phyloP scores from a whole-genome alignment of 2,329 filamentous ascomycete species.

The Ampelomyces quisqualis region DNA sequence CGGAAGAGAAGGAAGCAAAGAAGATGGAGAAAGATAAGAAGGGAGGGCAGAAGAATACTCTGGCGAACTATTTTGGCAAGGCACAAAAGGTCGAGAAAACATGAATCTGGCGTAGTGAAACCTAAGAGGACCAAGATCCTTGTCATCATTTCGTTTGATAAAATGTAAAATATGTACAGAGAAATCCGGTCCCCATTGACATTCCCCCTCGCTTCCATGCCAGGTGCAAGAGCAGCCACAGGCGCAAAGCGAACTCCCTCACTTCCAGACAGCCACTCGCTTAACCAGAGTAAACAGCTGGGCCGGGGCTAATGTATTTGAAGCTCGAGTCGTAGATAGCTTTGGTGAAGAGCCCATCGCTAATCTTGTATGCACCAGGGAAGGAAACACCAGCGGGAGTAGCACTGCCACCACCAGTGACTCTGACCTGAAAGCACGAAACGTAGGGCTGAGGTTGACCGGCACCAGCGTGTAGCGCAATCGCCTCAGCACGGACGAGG shows the following conservation, averaged over 20 bases:
- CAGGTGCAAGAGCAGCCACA: slow-evolving; percentile 7
- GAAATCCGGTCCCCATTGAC: not conserved
- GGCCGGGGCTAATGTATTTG: slow-evolving; percentile 40
- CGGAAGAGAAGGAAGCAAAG: slow-evolving; percentile 36
- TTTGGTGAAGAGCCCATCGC: slow-evolving; percentile 38
- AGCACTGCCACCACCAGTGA: slow-evolving; percentile 38
- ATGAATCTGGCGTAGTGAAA: not conserved
- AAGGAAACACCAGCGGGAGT: slow-evolving; percentile 38
- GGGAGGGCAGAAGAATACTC: slow-evolving; percentile 34
- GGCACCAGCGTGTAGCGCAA: slow-evolving; percentile 39
- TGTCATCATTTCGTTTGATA: not conserved
- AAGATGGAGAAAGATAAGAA: slow-evolving; percentile 27
- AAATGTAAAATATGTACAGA: slow-evolving; percentile 6
- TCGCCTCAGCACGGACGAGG: slow-evolving; percentile 38
- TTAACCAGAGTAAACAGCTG: slow-evolving; percentile 37
- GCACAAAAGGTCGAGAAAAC: not conserved
- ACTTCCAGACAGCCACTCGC: not conserved
- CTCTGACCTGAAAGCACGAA: slow-evolving; percentile 43
- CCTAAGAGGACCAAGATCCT: no score
- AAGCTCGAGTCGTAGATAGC: slow-evolving; percentile 38
- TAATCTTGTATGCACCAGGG: slow-evolving; percentile 39
- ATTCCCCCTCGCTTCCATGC: not conserved
- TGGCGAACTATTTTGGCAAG: slow-evolving; percentile 37
- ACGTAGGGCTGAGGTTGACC: slow-evolving; percentile 39
- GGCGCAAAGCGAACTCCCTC: slow-evolving; percentile 1